Evolutionary conservation across 2,329 filamentous ascomycete species (phyloP).

Genomic region (Biscogniauxia mediterranea): DNA sequence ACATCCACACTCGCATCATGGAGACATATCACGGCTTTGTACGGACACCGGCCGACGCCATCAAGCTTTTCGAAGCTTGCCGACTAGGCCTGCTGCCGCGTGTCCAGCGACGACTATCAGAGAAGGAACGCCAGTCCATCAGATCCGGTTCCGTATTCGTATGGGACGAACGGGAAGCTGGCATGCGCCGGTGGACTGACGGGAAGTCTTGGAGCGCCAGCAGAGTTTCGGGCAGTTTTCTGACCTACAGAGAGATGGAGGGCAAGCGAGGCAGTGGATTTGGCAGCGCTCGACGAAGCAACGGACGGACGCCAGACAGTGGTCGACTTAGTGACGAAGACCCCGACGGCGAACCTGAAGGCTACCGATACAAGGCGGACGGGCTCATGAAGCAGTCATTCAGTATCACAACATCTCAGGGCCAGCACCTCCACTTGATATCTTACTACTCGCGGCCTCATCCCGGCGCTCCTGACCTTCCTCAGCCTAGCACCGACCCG

Average conservation of each 20-base stretch:
- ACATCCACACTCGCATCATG: conserved; percentile 54
- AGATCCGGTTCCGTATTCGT: conserved; percentile 97
- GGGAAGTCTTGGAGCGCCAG: conserved; percentile 99
- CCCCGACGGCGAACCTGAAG: conserved; percentile 80
- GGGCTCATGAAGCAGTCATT: conserved; percentile 99
- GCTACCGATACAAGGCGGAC: conserved; percentile 92
- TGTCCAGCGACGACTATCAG: conserved; percentile 88
- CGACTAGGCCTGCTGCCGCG: conserved; percentile 83
- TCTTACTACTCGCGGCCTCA: conserved; percentile 90
- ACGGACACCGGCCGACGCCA: conserved; percentile 92
- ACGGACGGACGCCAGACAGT: conserved; percentile 80
- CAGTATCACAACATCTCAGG: conserved; percentile 87
- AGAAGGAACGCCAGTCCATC: conserved; percentile 96
- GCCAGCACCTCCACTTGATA: conserved; percentile 94
- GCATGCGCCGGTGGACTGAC: conserved; percentile 98
- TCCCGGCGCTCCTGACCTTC: conserved; percentile 67
- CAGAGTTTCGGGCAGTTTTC: conserved; percentile 92
- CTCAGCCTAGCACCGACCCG: conserved; percentile 79
- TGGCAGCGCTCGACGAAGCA: conserved; percentile 53
- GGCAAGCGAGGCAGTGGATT: conserved; percentile 88
- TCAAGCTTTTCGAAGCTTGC: conserved; percentile 98
- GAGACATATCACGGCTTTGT: conserved; percentile 96
- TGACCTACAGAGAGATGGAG: conserved; percentile 98
- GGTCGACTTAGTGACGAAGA: conserved; percentile 80
- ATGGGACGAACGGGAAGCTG: conserved; percentile 98